A percentile compares a stretch with the other conserved stretches of the same genome.
These are phyloP conservation scores for Cryptococcus sp. DNA, from an alignment of 1,284 basidiomycete species.

Conservation along the genomic window DNA sequence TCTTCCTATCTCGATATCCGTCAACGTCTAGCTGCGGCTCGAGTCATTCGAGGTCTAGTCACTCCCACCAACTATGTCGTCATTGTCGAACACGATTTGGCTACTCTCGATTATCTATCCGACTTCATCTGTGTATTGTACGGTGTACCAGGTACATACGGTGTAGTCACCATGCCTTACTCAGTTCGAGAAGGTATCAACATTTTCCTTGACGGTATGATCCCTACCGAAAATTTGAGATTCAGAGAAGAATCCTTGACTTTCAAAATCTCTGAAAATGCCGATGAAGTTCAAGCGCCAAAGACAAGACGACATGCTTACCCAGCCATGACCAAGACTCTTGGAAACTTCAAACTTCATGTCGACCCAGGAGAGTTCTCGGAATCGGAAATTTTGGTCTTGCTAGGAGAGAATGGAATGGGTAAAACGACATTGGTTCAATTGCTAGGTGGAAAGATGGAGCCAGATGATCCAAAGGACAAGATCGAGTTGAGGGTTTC, in stretches of 20 bases:
- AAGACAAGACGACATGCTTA: slow-evolving; percentile 83
- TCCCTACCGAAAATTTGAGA: slow-evolving; percentile 95
- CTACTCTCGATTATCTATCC: slow-evolving; percentile 92
- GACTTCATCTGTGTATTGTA: slow-evolving; percentile 96
- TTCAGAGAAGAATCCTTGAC: slow-evolving; percentile 90
- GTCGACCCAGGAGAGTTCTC: slow-evolving; percentile 83
- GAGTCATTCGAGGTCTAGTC: slow-evolving; percentile 83
- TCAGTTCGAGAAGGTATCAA: slow-evolving; percentile 98
- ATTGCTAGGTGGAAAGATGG: slow-evolving; percentile 76
- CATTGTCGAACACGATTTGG: slow-evolving; percentile 95
- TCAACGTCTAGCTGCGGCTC: slow-evolving; percentile 91
- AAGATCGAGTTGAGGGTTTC: slow-evolving; percentile 72
- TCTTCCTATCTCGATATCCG: slow-evolving; percentile 94
- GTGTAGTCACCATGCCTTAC: slow-evolving; percentile 95
- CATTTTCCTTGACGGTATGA: slow-evolving; percentile 95
- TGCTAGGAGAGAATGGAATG: slow-evolving; percentile 95
- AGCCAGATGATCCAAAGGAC: slow-evolving; percentile 75
- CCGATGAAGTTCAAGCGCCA: slow-evolving; percentile 76
- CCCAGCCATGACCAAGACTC: slow-evolving; percentile 91
- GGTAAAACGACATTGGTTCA: slow-evolving; percentile 97
- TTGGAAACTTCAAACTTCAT: slow-evolving; percentile 87
- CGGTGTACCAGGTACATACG: slow-evolving; percentile 93
- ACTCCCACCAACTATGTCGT: slow-evolving; percentile 81
- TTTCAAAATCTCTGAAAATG: slow-evolving; percentile 94
- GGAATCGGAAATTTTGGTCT: slow-evolving; percentile 95